Evolutionary conservation across 371 early-diverging fungal species (phyloP).

Genomic region (Umbelopsis sp.): DNA sequence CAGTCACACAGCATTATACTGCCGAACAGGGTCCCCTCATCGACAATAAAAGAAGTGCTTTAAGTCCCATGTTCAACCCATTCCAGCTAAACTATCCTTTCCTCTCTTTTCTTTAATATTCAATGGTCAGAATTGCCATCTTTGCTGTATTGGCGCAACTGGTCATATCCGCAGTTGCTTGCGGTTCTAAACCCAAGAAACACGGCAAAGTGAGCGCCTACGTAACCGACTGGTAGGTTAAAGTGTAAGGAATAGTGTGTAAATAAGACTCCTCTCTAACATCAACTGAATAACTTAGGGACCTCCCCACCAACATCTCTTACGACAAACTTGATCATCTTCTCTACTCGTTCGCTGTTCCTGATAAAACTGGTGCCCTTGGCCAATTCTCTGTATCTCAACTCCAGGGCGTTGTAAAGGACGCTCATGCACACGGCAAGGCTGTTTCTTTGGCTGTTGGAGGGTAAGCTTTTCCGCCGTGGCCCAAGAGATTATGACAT

Average conservation of each 20-base stretch:
- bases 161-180: neutral
- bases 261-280: too few relatives aligned
- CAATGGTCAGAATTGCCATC: neutral
- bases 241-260: too few relatives aligned
- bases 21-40: too few relatives aligned
- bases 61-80: too few relatives aligned
- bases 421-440: constrained; percentile 30
- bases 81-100: neutral
- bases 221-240: constrained; percentile 42
- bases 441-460: constrained; percentile 37
- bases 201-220: constrained; percentile 33
- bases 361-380: constrained; percentile 34
- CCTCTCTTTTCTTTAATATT: constrained; percentile 3
- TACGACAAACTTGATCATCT: constrained; percentile 46
- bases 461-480: constrained; percentile 23
- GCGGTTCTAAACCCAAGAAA: neutral
- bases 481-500: too few relatives aligned
- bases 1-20: too few relatives aligned
- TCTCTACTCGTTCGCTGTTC: constrained; percentile 46
- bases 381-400: constrained; percentile 24
- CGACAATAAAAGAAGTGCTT: too few relatives aligned
- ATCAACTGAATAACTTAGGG: constrained; percentile 17
- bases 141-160: neutral
- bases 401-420: constrained; percentile 27
- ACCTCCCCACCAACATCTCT: constrained; percentile 32